phyloP scores from a whole-genome alignment of 495 filamentous ascomycete genomes.

The Aspergillus wentii region DNA sequence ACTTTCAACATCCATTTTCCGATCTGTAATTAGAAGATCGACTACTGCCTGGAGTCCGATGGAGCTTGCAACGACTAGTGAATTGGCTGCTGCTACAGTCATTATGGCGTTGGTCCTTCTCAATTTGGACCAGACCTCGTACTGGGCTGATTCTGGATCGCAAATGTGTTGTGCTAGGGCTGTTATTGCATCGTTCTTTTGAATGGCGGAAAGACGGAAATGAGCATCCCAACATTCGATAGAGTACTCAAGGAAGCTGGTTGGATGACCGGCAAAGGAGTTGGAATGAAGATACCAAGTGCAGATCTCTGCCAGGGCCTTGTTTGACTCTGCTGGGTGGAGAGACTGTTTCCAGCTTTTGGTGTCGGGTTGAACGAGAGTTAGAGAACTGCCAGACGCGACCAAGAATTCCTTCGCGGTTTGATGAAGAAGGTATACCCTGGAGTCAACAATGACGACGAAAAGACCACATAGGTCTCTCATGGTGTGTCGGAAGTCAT shows the following conservation, averaged over 20 bases:
- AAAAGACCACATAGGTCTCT: conserved; percentile 36
- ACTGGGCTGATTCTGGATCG: conserved; percentile 8
- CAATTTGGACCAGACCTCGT: conserved; percentile 3
- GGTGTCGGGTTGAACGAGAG: no score
- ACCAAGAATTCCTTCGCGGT: conserved; percentile 37
- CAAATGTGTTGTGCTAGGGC: conserved; percentile 9
- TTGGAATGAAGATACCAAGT: conserved; percentile 19
- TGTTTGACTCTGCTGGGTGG: conserved; percentile 16
- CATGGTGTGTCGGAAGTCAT: conserved; percentile 17
- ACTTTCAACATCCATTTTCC: no score
- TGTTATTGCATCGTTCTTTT: conserved; percentile 10
- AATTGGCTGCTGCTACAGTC: no score
- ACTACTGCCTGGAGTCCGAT: conserved; percentile 7
- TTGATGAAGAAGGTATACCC: conserved; percentile 40
- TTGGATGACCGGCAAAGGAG: not conserved
- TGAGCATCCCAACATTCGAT: conserved; percentile 26
- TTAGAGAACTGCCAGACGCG: no score
- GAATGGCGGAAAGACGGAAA: conserved; percentile 13
- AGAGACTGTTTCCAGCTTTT: conserved; percentile 18
- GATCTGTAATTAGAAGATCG: conserved; percentile 17
- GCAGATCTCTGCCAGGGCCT: conserved; percentile 26
- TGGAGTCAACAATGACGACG: conserved; percentile 24
- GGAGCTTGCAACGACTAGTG: no score
- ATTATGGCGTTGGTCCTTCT: no score
- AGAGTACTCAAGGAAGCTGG: conserved; percentile 30